These are phyloP conservation scores for Taiozyma sp. DNA, from an alignment of 1,139 yeast genomes.

Conservation along the genomic window DNA sequence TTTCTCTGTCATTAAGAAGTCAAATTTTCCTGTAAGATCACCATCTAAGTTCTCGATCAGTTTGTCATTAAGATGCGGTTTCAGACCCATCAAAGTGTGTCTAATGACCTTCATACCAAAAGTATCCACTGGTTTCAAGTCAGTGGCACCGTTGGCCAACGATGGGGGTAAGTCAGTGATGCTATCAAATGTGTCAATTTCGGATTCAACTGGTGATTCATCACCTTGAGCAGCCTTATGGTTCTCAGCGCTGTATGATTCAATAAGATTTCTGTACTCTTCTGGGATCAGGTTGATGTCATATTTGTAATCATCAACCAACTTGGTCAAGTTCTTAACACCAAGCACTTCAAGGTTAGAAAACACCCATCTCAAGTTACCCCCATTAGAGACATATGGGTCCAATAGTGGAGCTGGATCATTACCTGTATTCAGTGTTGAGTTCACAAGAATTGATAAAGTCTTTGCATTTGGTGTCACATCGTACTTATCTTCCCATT, in stretches of 20 bases:
- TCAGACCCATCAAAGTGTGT: constrained; percentile 68
- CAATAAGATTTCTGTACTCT: constrained; percentile 31
- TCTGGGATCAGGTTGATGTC: constrained; percentile 29
- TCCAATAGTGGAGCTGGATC: constrained; percentile 11
- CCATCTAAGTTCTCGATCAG: constrained; percentile 33
- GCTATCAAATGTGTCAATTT: constrained; percentile 11
- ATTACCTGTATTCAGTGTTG: constrained; percentile 30
- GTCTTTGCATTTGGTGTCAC: constrained; percentile 31
- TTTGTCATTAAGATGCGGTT: constrained; percentile 25
- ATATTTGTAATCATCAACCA: constrained; percentile 29
- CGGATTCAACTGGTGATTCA: background rate
- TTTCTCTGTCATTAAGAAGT: constrained; percentile 10
- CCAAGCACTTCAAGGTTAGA: constrained; percentile 67
- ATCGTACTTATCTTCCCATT: constrained; percentile 21
- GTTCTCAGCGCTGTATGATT: constrained; percentile 4
- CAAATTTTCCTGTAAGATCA: constrained; percentile 31
- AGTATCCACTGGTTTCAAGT: constrained; percentile 65
- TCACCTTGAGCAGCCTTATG: background rate
- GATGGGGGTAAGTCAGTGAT: constrained; percentile 14
- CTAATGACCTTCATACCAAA: constrained; percentile 78
- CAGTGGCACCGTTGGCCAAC: constrained; percentile 38
- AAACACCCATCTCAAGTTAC: constrained; percentile 35
- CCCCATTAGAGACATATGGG: constrained; percentile 9
- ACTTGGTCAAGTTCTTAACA: constrained; percentile 46
- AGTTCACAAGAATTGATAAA: constrained; percentile 29